A percentile compares a stretch with the other conserved stretches of the same genome.
phyloP scores from a whole-genome alignment of 345 rosid species.

The Sisymbrium irio region DNA sequence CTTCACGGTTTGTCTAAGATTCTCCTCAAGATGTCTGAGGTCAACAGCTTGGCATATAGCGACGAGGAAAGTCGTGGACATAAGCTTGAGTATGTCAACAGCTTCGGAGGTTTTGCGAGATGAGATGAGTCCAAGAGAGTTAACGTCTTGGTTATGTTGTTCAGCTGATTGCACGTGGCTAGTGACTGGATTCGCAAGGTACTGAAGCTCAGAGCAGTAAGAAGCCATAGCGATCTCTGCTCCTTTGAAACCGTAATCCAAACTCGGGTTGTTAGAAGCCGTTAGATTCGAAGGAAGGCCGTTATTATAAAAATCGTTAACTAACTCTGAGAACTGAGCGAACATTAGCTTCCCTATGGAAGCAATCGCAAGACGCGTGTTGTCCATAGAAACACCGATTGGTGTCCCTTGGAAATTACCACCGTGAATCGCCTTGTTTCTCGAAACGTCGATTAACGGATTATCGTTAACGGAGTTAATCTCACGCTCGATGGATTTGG shows the following conservation, averaged over 20 bases:
- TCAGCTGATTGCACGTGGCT: slow-evolving; percentile 74
- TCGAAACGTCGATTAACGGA: slow-evolving; percentile 69
- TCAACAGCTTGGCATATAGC: slow-evolving; percentile 73
- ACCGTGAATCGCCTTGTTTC: slow-evolving; percentile 70
- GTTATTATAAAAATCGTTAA: slow-evolving; percentile 74
- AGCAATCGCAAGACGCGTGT: slow-evolving; percentile 61
- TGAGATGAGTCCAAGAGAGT: slow-evolving; percentile 68
- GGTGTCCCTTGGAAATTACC: slow-evolving; percentile 90
- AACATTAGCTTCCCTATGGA: slow-evolving; percentile 82
- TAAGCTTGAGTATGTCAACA: slow-evolving; percentile 59
- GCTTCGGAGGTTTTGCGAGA: slow-evolving; percentile 66
- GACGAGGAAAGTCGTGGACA: slow-evolving; percentile 64
- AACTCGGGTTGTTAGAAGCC: slow-evolving; percentile 59
- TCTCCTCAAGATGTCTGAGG: slow-evolving; percentile 72
- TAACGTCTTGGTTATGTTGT: slow-evolving; percentile 81
- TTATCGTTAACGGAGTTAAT: slow-evolving; percentile 81
- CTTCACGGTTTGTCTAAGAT: slow-evolving; percentile 55
- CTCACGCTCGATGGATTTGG: slow-evolving; percentile 71
- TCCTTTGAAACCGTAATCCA: slow-evolving; percentile 80
- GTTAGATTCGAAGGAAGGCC: slow-evolving; percentile 80
- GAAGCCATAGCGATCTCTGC: slow-evolving; percentile 89
- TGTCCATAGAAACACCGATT: slow-evolving; percentile 85
- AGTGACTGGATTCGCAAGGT: slow-evolving; percentile 70
- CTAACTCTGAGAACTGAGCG: slow-evolving; percentile 76
- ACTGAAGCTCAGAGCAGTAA: slow-evolving; percentile 76